Evolutionary conservation across 2,329 filamentous ascomycete genomes (phyloP).

Genomic region (Exophiala dermatitidis): DNA sequence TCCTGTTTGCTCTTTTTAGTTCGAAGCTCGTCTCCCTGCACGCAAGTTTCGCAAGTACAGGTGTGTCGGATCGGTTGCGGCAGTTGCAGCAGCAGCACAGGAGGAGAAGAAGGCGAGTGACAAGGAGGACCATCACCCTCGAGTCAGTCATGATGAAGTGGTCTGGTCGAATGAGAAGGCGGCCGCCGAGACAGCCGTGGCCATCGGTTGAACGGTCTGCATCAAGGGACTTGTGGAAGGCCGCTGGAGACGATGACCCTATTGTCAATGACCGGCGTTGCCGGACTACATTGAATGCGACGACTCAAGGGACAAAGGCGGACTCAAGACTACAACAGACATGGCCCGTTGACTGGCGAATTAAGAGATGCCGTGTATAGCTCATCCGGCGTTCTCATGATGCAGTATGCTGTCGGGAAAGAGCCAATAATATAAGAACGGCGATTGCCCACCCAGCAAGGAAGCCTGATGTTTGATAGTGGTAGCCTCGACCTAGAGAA

Average conservation of each 20-base stretch:
- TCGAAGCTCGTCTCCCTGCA: constrained; percentile 34
- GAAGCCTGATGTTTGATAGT: too few relatives aligned
- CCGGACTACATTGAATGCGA: too few relatives aligned
- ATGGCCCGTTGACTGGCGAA: too few relatives aligned
- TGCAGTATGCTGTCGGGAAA: too few relatives aligned
- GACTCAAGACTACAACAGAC: too few relatives aligned
- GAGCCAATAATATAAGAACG: too few relatives aligned
- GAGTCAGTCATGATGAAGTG: constrained; percentile 16
- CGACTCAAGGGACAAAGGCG: too few relatives aligned
- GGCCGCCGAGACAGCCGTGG: constrained; percentile 27
- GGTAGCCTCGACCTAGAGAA: too few relatives aligned
- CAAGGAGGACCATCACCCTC: constrained; percentile 8
- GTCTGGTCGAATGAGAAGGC: constrained; percentile 37
- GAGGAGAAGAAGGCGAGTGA: constrained; percentile 10
- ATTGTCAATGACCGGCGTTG: too few relatives aligned
- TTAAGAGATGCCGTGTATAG: too few relatives aligned
- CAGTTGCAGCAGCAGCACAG: constrained; percentile 19
- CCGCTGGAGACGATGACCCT: neutral
- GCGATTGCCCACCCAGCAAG: too few relatives aligned
- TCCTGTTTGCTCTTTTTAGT: constrained; percentile 25
- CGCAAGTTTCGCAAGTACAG: constrained; percentile 35
- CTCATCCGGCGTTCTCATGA: too few relatives aligned
- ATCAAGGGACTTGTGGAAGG: neutral
- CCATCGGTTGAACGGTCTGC: constrained; percentile 6
- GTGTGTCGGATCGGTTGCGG: constrained; percentile 30